These are phyloP conservation scores for Wickerhamomyces sp. DNA, from an alignment of 1,139 yeast species.

Conservation along the genomic window DNA sequence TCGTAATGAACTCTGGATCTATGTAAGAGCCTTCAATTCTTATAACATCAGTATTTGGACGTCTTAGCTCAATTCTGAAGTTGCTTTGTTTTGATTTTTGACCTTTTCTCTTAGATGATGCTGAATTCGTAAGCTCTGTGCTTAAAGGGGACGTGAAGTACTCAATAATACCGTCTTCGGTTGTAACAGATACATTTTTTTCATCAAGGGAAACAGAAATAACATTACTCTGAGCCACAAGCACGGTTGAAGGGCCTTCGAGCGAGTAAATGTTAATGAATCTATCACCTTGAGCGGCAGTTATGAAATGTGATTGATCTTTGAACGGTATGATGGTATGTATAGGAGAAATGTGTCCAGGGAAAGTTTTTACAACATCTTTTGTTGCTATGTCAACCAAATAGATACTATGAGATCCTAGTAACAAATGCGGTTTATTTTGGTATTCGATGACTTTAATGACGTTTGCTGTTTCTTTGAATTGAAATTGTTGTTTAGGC, in stretches of 20 bases:
- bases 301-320: slow-evolving; percentile 43
- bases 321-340: slow-evolving; percentile 40
- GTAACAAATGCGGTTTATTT: slow-evolving; percentile 43
- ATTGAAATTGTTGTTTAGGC: slow-evolving; percentile 38
- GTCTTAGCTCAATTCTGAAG: slow-evolving; percentile 38
- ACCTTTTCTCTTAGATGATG: slow-evolving; percentile 31
- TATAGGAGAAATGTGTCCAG: slow-evolving; percentile 72
- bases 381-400: slow-evolving; percentile 40
- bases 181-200: slow-evolving; percentile 46
- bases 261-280: slow-evolving; percentile 68
- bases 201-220: slow-evolving; percentile 38
- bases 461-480: slow-evolving; percentile 26
- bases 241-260: slow-evolving; percentile 39
- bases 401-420: slow-evolving; percentile 62
- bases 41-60: slow-evolving; percentile 39
- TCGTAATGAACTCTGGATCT: slow-evolving; percentile 37
- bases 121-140: slow-evolving; percentile 21
- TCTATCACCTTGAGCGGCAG: slow-evolving; percentile 74
- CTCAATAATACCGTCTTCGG: slow-evolving; percentile 69
- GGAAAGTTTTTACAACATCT: slow-evolving; percentile 45
- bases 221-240: slow-evolving; percentile 66
- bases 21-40: slow-evolving; percentile 41
- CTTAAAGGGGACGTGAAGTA: slow-evolving; percentile 54
- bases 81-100: slow-evolving; percentile 47
- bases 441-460: slow-evolving; percentile 33